Evolutionary conservation across 495 filamentous ascomycete genomes (phyloP).

Genomic region (Penicillium paxilli): DNA sequence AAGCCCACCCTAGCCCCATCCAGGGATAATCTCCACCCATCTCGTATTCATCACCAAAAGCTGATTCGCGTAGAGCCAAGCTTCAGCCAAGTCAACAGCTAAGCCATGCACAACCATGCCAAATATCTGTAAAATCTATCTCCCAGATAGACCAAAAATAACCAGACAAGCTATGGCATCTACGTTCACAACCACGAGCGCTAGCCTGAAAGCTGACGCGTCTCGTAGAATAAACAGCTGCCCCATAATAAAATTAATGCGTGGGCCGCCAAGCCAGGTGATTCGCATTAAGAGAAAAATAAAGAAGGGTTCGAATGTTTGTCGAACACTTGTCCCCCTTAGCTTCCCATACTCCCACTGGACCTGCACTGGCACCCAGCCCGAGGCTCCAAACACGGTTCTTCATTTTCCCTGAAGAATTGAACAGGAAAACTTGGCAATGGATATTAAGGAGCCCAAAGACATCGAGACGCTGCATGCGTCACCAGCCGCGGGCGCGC

Average conservation of each 20-base stretch:
- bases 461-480: constrained; percentile 8
- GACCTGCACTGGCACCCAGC: no score
- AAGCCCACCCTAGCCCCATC: neutral
- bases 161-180: neutral
- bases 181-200: neutral
- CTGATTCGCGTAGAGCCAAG: neutral
- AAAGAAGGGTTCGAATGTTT: no score
- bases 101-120: neutral
- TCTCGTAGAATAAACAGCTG: neutral
- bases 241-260: neutral
- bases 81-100: neutral
- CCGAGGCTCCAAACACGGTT: neutral
- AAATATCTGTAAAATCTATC: no score
- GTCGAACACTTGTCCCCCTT: no score
- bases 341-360: neutral
- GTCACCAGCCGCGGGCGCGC: neutral
- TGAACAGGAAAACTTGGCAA: neutral
- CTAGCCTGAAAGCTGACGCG: neutral
- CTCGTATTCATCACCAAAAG: neutral
- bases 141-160: neutral
- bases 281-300: no score
- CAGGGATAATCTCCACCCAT: neutral
- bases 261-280: neutral
- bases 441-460: constrained; percentile 12
- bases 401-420: neutral